Percentiles rank a stretch among this genome's conserved stretches.
Evolutionary conservation across 441 rosid genomes (phyloP).

Genomic region (Populus hybrid): DNA sequence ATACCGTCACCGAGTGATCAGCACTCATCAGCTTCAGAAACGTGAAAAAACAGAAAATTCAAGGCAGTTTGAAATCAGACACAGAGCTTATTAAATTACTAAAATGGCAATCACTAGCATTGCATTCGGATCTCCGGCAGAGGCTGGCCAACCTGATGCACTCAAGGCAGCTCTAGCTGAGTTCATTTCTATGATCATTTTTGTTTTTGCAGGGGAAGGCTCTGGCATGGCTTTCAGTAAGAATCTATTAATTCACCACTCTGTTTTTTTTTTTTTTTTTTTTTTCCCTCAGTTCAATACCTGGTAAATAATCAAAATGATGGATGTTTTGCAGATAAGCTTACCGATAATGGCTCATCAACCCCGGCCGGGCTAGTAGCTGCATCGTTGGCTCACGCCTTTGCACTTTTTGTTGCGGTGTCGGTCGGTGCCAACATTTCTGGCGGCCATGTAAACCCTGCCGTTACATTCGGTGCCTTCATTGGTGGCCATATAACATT

Average conservation of each 20-base stretch:
- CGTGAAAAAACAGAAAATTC: not conserved
- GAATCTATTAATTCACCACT: not conserved
- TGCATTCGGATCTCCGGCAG: conserved; percentile 65
- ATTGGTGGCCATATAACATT: conserved; percentile 80
- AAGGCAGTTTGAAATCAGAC: conserved; percentile 4
- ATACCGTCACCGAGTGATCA: conserved; percentile 4
- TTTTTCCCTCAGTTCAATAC: not conserved
- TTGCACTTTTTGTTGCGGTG: conserved; percentile 76
- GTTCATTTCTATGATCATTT: conserved; percentile 48
- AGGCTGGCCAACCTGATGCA: conserved; percentile 58
- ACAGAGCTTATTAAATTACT: not conserved
- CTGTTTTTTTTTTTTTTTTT: not conserved
- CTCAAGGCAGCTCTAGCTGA: conserved; percentile 76
- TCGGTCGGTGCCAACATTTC: conserved; percentile 81
- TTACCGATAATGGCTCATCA: conserved; percentile 55
- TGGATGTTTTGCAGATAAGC: conserved; percentile 38
- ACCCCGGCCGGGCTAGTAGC: conserved; percentile 80
- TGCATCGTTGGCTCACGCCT: conserved; percentile 70
- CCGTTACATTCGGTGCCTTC: conserved; percentile 51
- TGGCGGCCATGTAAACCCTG: conserved; percentile 60
- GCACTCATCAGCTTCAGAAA: not conserved
- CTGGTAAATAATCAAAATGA: not conserved
- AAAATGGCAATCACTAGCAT: conserved; percentile 70
- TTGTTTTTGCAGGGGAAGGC: conserved; percentile 54
- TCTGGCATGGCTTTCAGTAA: conserved; percentile 81